These are phyloP conservation scores for Suhomyces terraborum DNA, from an alignment of 1,139 yeast genomes.

Conservation along the genomic window DNA sequence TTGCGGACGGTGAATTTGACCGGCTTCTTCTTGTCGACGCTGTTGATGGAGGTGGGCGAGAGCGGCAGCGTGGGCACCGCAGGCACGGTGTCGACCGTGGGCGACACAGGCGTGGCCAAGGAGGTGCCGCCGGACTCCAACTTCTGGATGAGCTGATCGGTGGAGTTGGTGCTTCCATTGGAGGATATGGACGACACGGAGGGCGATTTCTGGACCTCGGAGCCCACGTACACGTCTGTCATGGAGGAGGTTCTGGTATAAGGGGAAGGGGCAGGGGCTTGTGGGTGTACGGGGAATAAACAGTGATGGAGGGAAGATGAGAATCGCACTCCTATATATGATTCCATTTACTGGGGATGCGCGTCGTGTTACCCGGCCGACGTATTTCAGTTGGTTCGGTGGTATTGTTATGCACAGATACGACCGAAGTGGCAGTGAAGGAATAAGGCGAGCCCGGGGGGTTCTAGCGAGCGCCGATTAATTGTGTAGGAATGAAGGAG, in stretches of 20 bases:
- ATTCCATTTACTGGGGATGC: conserved; percentile 1
- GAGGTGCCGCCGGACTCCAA: conserved; percentile 16
- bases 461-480: background rate
- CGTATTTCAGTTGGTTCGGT: conserved; percentile 4
- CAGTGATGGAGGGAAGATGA: conserved; percentile 1
- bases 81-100: conserved; percentile 7
- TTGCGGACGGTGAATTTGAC: conserved; percentile 47
- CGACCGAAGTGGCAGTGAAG: background rate
- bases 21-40: conserved; percentile 27
- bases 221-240: background rate
- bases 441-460: background rate
- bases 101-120: background rate
- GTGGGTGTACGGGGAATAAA: too few relatives aligned
- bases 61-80: conserved; percentile 6
- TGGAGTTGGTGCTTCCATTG: conserved; percentile 31
- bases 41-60: conserved; percentile 12
- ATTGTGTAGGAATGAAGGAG: too few relatives aligned
- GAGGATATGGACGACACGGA: conserved; percentile 33
- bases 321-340: conserved; percentile 1
- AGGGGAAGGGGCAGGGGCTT: background rate
- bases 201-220: conserved; percentile 15
- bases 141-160: conserved; percentile 34
- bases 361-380: conserved; percentile 11
- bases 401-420: conserved; percentile 6
- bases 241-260: conserved; percentile 2